Base-by-base conservation (phyloP, 129 eudicot species). In the Oenanthe sinensis region DNA sequence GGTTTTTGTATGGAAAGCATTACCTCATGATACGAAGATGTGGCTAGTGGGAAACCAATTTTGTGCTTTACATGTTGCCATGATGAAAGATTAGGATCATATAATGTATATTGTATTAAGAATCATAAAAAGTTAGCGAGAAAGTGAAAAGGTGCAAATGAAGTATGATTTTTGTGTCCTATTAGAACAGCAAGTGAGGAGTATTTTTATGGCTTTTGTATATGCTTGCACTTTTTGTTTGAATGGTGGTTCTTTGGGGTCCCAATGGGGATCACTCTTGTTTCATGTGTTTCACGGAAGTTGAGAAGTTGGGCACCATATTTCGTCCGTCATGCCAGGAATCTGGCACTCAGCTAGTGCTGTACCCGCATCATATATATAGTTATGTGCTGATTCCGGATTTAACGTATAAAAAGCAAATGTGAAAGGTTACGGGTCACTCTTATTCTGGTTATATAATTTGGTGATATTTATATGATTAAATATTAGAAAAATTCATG, bases 221-320 rank as follows among this genome's bases (percentile, higher is more conserved):
- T 67, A 11, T 19, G 65, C 73, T 8, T 78, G 62, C 40, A 37
- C 48, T 62, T 74, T 77, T 5, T 86, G 86, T 80, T 70, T 76
- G 77, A 26, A 73, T 83, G 62, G 75, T 80, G 82, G 82, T 65
- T 78, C 15, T 52, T 62, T 7, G 52, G 83, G 85, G 81, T 22
- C 82, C 81, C 70, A 47, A 33, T 9, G 73, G 36, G 68, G 52
- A 68, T 65, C 80, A 77, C 75, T 52, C 71, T 72, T 81, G 85
- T 78, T 82, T 75, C 42, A 58, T n/a, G 9, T 62, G 75, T 77
- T 33, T 84, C 42, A 4, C 24, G 55, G 58, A 40, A 69, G 68
- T 24, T 19, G 65, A 28, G 54, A 37, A 52, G 0, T 52, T 24
- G 26, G 43, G 24, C 24, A 48, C 78, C 40, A 19, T 72, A 43